A percentile compares a stretch with the other conserved stretches of the same genome.
Conservation (phyloP, 2,329 filamentous ascomycete genomes). For the Phialocephala sp. region DNA sequence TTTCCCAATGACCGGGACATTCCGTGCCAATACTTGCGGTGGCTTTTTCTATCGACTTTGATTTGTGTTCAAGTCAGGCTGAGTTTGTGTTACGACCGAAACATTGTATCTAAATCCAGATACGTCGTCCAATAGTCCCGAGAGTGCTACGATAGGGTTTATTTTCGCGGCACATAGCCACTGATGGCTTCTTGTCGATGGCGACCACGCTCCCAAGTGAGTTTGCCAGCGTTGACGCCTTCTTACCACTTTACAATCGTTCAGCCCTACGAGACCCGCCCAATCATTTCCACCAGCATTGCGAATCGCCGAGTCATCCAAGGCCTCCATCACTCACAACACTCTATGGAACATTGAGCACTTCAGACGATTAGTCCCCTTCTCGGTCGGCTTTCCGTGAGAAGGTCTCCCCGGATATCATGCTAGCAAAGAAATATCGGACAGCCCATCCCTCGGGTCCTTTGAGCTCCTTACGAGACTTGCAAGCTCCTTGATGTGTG, state of each 20-base stretch:
- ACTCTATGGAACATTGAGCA: not conserved
- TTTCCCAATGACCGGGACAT: not conserved
- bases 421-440: not conserved
- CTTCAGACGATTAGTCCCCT: not conserved
- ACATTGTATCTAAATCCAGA: conserved; percentile 3
- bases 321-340: not conserved
- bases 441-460: not conserved
- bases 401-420: not conserved
- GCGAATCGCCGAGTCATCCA: not conserved
- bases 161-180: not conserved
- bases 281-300: not conserved
- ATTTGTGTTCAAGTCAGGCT: conserved; percentile 11
- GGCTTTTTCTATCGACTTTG: not conserved
- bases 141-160: not conserved
- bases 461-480: not conserved
- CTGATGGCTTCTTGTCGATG: not conserved
- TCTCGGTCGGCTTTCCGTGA: not conserved
- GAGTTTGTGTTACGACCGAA: conserved; percentile 10
- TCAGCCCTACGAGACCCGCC: conserved; percentile 1
- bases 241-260: too few relatives aligned
- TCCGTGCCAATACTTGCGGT: not conserved
- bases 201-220: not conserved
- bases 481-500: not conserved
- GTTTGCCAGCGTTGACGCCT: not conserved
- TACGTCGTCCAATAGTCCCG: not conserved